phyloP scores from a whole-genome alignment of 371 early-diverging fungal species.

The Dichotomocladium elegans region DNA sequence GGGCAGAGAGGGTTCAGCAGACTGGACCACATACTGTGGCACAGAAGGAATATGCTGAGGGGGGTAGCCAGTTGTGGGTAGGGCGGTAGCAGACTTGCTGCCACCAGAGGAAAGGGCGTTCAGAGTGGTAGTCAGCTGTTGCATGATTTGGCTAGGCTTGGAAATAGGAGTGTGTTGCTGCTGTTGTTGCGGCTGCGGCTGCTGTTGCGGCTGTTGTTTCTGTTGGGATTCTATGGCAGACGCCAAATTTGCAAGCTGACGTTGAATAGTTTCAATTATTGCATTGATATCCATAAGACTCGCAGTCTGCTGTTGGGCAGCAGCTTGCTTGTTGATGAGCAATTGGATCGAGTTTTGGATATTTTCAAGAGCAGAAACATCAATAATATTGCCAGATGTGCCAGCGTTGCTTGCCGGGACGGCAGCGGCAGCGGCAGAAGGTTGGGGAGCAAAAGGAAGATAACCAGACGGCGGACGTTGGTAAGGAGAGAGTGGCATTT shows the following conservation, averaged over 20 bases:
- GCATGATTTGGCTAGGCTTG: neutral
- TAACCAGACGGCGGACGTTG: too few relatives aligned
- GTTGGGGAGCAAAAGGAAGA: neutral
- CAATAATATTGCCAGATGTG: too few relatives aligned
- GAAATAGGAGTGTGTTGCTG: neutral
- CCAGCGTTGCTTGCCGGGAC: too few relatives aligned
- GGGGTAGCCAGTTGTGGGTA: neutral
- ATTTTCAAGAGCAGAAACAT: too few relatives aligned
- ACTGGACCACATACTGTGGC: neutral
- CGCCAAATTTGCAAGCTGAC: too few relatives aligned
- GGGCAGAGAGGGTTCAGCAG: too few relatives aligned
- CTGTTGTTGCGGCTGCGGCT: neutral
- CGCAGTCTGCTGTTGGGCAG: too few relatives aligned
- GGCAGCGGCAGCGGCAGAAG: neutral
- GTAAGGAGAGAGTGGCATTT: neutral
- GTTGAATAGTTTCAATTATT: neutral
- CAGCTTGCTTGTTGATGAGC: too few relatives aligned
- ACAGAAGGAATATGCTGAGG: neutral
- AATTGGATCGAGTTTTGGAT: too few relatives aligned
- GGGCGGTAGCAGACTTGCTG: neutral
- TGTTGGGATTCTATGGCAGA: neutral
- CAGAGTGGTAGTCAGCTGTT: neutral
- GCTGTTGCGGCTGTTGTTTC: neutral
- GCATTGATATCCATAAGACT: too few relatives aligned
- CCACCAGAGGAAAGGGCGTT: neutral